Percentiles rank a stretch among this genome's conserved stretches.
Evolutionary conservation across 2,329 filamentous ascomycete genomes (phyloP).

Genomic region (Fusarium aywerte): DNA sequence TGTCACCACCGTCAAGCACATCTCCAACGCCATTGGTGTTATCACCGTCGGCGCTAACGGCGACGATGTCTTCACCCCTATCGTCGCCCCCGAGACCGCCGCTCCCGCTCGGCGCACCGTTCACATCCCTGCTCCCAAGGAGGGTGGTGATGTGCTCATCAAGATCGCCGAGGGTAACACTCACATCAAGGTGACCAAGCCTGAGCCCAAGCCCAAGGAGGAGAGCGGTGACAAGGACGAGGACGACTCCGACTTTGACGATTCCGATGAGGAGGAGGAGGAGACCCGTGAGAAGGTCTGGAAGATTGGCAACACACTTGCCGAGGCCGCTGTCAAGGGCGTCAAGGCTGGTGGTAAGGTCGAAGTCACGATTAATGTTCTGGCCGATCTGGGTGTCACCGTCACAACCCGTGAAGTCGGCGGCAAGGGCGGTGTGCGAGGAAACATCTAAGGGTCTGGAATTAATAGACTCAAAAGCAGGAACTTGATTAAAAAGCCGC

Average conservation of each 20-base stretch:
- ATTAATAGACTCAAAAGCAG: constrained; percentile 25
- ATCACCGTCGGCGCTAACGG: constrained; percentile 70
- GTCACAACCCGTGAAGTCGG: constrained; percentile 88
- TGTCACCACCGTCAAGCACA: constrained; percentile 93
- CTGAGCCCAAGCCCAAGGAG: constrained; percentile 79
- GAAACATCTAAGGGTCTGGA: constrained; percentile 55
- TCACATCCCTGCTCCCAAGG: constrained; percentile 78
- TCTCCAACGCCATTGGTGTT: constrained; percentile 88
- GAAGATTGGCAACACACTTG: constrained; percentile 85
- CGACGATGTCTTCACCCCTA: constrained; percentile 78
- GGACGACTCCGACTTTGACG: constrained; percentile 69
- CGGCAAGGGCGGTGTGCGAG: constrained; percentile 84
- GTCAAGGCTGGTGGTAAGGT: constrained; percentile 91
- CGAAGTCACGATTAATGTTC: constrained; percentile 92
- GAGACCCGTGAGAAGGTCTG: constrained; percentile 90
- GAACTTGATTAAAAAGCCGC: constrained; percentile 32
- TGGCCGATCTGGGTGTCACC: constrained; percentile 80
- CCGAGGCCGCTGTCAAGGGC: constrained; percentile 84
- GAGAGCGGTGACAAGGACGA: constrained; percentile 72
- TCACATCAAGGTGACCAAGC: constrained; percentile 93
- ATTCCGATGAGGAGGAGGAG: constrained; percentile 80
- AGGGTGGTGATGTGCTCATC: constrained; percentile 87
- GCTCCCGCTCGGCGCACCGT: constrained; percentile 88
- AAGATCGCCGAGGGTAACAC: constrained; percentile 88
- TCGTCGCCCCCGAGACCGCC: constrained; percentile 87